Evolutionary conservation across 225 moss, liverwort and hornwort genomes (phyloP).

Genomic region (Antitrichia curtipendula): DNA sequence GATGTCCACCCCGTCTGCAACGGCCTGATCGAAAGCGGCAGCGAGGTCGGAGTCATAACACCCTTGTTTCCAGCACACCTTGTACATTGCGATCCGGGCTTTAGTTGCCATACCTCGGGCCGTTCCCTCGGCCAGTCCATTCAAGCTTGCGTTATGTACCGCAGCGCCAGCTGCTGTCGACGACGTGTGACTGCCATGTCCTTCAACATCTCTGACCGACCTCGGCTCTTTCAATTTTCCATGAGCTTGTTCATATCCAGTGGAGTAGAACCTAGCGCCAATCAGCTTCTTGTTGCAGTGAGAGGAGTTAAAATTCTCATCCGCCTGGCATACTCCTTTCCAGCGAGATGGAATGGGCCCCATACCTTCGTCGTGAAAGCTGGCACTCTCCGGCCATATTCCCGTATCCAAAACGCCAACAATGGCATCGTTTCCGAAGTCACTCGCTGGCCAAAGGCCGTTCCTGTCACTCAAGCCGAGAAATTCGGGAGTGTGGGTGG

Average conservation of each 20-base stretch:
- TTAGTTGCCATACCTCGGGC: slow-evolving; percentile 21
- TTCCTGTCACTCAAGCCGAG: slow-evolving; percentile 22
- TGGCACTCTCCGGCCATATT: slow-evolving; percentile 55
- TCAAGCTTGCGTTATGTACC: slow-evolving; percentile 6
- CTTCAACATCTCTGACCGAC: slow-evolving; percentile 54
- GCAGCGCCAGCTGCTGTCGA: slow-evolving; percentile 50
- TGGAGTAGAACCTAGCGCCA: slow-evolving; percentile 49
- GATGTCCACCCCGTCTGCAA: slow-evolving; percentile 72
- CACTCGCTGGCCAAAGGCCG: slow-evolving; percentile 30
- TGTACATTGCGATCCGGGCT: slow-evolving; percentile 28
- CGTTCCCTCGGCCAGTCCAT: slow-evolving; percentile 24
- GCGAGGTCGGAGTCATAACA: slow-evolving; percentile 20
- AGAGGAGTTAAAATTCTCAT: slow-evolving; percentile 2
- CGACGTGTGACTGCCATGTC: slow-evolving; percentile 77
- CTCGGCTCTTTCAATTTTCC: slow-evolving; percentile 35
- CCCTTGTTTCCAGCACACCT: slow-evolving; percentile 18
- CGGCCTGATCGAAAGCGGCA: slow-evolving; percentile 35
- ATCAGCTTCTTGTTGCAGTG: slow-evolving; percentile 74
- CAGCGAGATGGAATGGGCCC: slow-evolving; percentile 49
- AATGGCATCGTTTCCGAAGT: slow-evolving; percentile 66
- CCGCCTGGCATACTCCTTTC: slow-evolving; percentile 6
- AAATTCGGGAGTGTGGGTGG: slow-evolving; percentile 72
- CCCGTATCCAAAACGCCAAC: slow-evolving; percentile 74
- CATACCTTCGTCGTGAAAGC: slow-evolving; percentile 38
- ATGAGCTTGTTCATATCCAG: slow-evolving; percentile 48